A percentile compares a stretch with the other conserved stretches of the same genome.
These are phyloP conservation scores for Calocera cornea DNA, from an alignment of 768 basidiomycete genomes.

Conservation along the genomic window DNA sequence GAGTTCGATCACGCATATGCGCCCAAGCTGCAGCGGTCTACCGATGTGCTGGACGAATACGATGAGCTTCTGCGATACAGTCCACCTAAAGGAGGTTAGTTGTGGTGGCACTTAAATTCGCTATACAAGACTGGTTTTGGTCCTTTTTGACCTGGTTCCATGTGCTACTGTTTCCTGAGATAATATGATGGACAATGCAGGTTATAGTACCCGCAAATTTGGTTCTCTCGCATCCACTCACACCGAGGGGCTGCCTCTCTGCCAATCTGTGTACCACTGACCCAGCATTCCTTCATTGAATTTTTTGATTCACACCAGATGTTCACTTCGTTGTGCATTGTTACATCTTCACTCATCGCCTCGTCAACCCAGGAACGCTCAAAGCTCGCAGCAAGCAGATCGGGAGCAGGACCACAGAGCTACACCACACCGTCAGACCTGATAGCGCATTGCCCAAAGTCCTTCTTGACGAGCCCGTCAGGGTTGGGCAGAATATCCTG, in stretches of 20 bases:
- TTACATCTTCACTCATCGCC: constrained; percentile 6
- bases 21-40: background rate
- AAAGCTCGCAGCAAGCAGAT: background rate
- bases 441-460: constrained; percentile 54
- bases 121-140: too few relatives aligned
- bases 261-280: too few relatives aligned
- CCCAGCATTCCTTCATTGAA: too few relatives aligned
- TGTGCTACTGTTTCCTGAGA: too few relatives aligned
- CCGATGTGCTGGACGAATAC: background rate
- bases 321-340: too few relatives aligned
- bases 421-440: constrained; percentile 47
- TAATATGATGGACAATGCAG: too few relatives aligned
- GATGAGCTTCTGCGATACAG: background rate
- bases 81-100: background rate
- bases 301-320: too few relatives aligned
- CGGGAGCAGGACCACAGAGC: background rate
- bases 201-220: too few relatives aligned
- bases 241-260: too few relatives aligned
- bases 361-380: constrained; percentile 8
- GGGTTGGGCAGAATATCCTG: constrained; percentile 57
- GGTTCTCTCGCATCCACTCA: too few relatives aligned
- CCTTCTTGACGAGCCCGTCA: constrained; percentile 43
- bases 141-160: too few relatives aligned
- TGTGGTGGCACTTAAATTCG: too few relatives aligned
- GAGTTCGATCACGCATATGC: background rate